A percentile compares a stretch with the other conserved stretches of the same genome.
These are phyloP conservation scores for Citropsis articulata DNA, from an alignment of 345 rosid species.

Conservation along the genomic window DNA sequence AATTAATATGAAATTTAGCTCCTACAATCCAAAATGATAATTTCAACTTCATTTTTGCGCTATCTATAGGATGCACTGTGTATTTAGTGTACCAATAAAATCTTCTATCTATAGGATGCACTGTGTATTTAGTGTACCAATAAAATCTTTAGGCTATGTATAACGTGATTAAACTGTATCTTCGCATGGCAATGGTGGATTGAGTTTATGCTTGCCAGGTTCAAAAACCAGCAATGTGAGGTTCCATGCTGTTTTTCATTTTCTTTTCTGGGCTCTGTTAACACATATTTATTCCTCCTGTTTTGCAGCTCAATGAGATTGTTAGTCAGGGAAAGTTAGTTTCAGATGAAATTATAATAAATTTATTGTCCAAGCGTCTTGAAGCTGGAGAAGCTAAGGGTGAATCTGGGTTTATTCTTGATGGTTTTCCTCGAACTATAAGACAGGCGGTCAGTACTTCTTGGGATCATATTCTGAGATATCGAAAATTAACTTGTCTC, in stretches of 20 bases:
- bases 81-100: background rate
- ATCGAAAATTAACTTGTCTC: background rate
- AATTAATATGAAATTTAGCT: background rate
- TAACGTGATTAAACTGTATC: background rate
- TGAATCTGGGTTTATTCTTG: conserved; percentile 94
- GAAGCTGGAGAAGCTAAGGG: conserved; percentile 69
- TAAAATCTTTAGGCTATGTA: background rate
- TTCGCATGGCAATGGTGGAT: background rate
- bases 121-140: background rate
- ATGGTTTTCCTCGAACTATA: conserved; percentile 94
- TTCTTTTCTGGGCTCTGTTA: background rate
- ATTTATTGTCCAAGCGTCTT: conserved; percentile 74
- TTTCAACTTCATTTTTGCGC: background rate
- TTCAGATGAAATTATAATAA: conserved; percentile 83
- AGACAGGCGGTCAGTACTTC: conserved; percentile 79
- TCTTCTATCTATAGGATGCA: background rate
- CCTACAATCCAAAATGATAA: background rate
- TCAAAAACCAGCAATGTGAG: background rate
- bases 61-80: background rate
- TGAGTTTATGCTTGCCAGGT: background rate
- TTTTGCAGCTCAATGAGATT: conserved; percentile 73
- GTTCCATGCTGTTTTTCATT: background rate
- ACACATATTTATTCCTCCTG: background rate
- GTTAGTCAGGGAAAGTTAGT: conserved; percentile 85
- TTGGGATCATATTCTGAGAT: conserved; percentile 5